Evolutionary conservation across 1,284 basidiomycete genomes (phyloP).

Genomic region (Vanrija sp.): DNA sequence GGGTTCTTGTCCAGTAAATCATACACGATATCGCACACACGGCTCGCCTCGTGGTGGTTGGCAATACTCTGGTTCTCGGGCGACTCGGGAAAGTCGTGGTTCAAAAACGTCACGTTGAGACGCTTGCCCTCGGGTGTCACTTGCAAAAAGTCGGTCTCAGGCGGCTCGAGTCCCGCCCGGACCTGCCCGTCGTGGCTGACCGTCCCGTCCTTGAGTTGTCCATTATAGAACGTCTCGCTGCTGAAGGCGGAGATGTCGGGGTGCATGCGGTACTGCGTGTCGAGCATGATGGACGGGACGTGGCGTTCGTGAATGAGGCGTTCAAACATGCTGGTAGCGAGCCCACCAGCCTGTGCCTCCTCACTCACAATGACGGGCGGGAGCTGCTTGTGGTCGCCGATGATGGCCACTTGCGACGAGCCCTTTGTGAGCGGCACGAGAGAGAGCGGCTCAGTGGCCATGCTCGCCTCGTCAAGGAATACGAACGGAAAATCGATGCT

Average conservation of each 20-base stretch:
- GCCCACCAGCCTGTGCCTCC: conserved; percentile 65
- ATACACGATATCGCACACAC: conserved; percentile 72
- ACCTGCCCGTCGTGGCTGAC: conserved; percentile 58
- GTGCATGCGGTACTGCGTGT: conserved; percentile 93
- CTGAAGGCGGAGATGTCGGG: conserved; percentile 83
- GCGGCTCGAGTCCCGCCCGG: conserved; percentile 57
- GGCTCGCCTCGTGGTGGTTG: conserved; percentile 69
- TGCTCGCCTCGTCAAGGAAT: conserved; percentile 90
- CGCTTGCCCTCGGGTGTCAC: conserved; percentile 13
- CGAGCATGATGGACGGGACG: conserved; percentile 80
- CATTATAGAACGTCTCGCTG: conserved; percentile 74
- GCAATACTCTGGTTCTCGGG: conserved; percentile 64
- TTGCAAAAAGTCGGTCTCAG: conserved; percentile 52
- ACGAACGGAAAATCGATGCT: conserved; percentile 85
- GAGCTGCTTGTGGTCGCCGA: conserved; percentile 96
- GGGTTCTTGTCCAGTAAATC: conserved; percentile 71
- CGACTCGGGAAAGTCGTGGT: conserved; percentile 67
- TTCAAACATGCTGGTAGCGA: conserved; percentile 82
- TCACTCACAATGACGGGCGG: conserved; percentile 78
- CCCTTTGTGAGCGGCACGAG: conserved; percentile 85
- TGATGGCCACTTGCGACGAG: conserved; percentile 75
- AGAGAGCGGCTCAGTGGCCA: conserved; percentile 89
- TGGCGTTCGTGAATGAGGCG: conserved; percentile 70
- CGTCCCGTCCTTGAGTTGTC: conserved; percentile 67
- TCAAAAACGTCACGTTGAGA: conserved; percentile 64